Evolutionary conservation across 1,284 basidiomycete genomes (phyloP).

Genomic region (Mycena sp.): DNA sequence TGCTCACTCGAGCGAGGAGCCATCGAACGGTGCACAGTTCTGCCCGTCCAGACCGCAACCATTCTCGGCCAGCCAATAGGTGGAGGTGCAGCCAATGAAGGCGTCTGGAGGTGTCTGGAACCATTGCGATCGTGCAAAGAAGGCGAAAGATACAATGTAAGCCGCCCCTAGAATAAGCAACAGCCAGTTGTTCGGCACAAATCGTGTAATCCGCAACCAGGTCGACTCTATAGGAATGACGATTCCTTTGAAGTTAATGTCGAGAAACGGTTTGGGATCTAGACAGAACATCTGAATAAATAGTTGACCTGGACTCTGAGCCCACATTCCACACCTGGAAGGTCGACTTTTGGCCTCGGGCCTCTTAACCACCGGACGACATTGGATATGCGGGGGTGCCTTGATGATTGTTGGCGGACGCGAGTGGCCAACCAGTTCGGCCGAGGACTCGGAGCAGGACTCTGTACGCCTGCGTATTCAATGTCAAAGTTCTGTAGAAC

Average conservation of each 20-base stretch:
- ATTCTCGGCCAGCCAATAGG: conserved; percentile 77
- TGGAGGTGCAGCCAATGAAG: conserved; percentile 75
- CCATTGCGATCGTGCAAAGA: conserved; percentile 79
- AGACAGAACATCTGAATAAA: conserved; percentile 25
- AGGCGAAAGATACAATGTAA: conserved; percentile 80
- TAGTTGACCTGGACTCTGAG: no score
- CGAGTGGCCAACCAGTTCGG: conserved; percentile 18
- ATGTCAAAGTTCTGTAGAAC: conserved; percentile 32
- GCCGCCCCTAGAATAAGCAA: conserved; percentile 49
- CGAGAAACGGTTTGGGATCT: conserved; percentile 69
- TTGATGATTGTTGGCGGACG: conserved; percentile 14
- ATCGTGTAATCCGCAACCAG: conserved; percentile 60
- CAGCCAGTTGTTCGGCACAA: conserved; percentile 44
- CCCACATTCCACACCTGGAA: conserved; percentile 57
- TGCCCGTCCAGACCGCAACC: conserved; percentile 84
- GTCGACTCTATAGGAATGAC: conserved; percentile 64
- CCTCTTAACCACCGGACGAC: conserved; percentile 61
- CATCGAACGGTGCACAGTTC: conserved; percentile 75
- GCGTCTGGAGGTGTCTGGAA: conserved; percentile 73
- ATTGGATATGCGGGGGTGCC: conserved; percentile 23
- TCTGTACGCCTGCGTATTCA: conserved; percentile 13
- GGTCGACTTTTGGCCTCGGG: conserved; percentile 67
- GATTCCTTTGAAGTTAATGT: conserved; percentile 56
- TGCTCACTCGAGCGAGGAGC: conserved; percentile 61
- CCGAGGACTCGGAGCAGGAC: not conserved